phyloP scores from a whole-genome alignment of 164 flowering plant species.

The Berberis thunbergii region DNA sequence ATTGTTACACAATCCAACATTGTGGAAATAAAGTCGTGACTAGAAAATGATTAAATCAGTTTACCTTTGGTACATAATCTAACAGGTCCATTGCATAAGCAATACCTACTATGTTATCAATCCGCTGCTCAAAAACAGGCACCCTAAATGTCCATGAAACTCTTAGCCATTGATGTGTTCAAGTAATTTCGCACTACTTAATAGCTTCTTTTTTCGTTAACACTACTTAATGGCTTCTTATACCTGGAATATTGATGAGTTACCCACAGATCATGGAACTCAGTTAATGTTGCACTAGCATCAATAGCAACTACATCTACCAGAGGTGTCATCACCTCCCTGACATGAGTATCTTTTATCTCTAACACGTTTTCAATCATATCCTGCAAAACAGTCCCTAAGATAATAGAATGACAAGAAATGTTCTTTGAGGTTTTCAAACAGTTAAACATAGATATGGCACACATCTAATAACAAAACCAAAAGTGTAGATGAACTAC shows the following conservation, averaged over 20 bases:
- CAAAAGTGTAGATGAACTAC: conserved; percentile 23
- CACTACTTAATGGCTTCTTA: background rate
- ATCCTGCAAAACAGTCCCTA: conserved; percentile 46
- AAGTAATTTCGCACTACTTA: background rate
- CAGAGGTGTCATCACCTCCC: conserved; percentile 99
- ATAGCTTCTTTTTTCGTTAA: background rate
- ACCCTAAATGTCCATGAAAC: conserved; percentile 41
- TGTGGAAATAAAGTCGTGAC: conserved; percentile 2
- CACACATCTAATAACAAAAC: background rate
- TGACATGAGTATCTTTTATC: conserved; percentile 94
- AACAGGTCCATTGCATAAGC: conserved; percentile 98
- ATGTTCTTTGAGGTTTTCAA: no score
- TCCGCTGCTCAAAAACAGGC: conserved; percentile 97
- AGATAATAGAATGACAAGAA: no score
- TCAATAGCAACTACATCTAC: conserved; percentile 99
- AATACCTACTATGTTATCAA: conserved; percentile 97
- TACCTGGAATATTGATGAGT: conserved; percentile 97
- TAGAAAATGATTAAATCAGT: conserved; percentile 11
- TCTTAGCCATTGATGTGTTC: conserved; percentile 1
- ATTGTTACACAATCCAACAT: background rate
- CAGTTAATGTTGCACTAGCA: conserved; percentile 73
- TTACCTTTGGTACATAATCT: conserved; percentile 86
- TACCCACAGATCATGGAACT: conserved; percentile 79
- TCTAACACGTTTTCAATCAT: conserved; percentile 99
- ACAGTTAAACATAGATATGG: background rate